Percentiles rank a stretch among this genome's conserved stretches.
Evolutionary conservation across 192 early-diverging fungal genomes (phyloP).

Genomic region (Mortierella alpina): DNA sequence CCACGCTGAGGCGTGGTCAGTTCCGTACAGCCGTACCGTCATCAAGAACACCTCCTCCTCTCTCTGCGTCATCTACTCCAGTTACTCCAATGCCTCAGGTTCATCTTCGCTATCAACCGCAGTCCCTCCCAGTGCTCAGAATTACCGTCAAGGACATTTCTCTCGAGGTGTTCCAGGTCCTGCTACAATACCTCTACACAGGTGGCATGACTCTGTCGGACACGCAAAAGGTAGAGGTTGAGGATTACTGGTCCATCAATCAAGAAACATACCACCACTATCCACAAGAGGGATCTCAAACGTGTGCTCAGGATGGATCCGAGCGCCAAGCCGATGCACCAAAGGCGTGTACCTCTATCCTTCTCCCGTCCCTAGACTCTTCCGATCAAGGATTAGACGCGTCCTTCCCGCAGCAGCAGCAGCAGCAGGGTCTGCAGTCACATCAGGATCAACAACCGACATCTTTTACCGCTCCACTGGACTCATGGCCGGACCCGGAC

Average conservation of each 20-base stretch:
- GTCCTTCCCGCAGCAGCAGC: background rate
- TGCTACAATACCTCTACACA: conserved; percentile 36
- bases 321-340: background rate
- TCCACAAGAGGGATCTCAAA: background rate
- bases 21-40: background rate
- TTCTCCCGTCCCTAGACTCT: background rate
- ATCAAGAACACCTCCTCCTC: background rate
- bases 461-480: too few relatives aligned
- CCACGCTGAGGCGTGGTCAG: background rate
- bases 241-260: conserved; percentile 1
- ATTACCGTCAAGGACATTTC: conserved; percentile 21
- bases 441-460: background rate
- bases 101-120: background rate
- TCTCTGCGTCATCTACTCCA: background rate
- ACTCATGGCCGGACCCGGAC: too few relatives aligned
- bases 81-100: background rate
- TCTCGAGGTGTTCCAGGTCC: conserved; percentile 7
- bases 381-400: background rate
- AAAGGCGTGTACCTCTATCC: background rate
- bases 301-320: background rate
- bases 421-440: background rate
- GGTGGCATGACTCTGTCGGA: conserved; percentile 14
- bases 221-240: background rate
- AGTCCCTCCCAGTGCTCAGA: conserved; percentile 1
- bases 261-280: background rate